phyloP scores from a whole-genome alignment of 2,329 filamentous ascomycete species.

The Aspergillus sp. region DNA sequence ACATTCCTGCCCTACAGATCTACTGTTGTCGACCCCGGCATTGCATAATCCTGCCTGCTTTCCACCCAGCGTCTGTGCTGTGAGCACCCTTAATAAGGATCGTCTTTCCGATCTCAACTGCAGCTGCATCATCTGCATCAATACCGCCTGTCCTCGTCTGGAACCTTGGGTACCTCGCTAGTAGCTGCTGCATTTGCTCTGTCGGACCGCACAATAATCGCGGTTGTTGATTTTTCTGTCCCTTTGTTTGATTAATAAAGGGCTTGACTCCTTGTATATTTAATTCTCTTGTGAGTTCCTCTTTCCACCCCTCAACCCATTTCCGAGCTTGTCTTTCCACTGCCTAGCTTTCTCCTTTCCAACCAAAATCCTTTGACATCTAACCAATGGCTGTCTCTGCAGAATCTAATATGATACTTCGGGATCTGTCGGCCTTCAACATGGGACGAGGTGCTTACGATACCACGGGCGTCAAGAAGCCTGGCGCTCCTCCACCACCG shows the following conservation, averaged over 20 bases:
- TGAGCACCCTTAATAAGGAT: conserved; percentile 35
- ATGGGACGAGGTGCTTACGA: conserved; percentile 55
- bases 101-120: conserved; percentile 36
- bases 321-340: not conserved
- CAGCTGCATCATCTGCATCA: conserved; percentile 28
- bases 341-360: conserved; percentile 3
- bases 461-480: conserved; percentile 53
- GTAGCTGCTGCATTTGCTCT: conserved; percentile 13
- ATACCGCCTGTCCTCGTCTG: conserved; percentile 27
- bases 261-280: conserved; percentile 9
- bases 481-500: conserved; percentile 45
- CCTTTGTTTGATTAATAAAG: conserved; percentile 7
- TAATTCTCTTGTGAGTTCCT: conserved; percentile 18
- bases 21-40: conserved; percentile 14
- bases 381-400: conserved; percentile 31
- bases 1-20: conserved; percentile 30
- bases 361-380: conserved; percentile 6
- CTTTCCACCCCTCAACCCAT: conserved; percentile 1
- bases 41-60: conserved; percentile 20
- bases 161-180: conserved; percentile 22
- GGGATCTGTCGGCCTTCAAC: conserved; percentile 44
- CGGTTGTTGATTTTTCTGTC: conserved; percentile 8
- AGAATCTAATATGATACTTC: conserved; percentile 42
- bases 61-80: conserved; percentile 16
- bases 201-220: conserved; percentile 16